Conservation (phyloP, 1,284 basidiomycete species). For the Gomphus sp. region DNA sequence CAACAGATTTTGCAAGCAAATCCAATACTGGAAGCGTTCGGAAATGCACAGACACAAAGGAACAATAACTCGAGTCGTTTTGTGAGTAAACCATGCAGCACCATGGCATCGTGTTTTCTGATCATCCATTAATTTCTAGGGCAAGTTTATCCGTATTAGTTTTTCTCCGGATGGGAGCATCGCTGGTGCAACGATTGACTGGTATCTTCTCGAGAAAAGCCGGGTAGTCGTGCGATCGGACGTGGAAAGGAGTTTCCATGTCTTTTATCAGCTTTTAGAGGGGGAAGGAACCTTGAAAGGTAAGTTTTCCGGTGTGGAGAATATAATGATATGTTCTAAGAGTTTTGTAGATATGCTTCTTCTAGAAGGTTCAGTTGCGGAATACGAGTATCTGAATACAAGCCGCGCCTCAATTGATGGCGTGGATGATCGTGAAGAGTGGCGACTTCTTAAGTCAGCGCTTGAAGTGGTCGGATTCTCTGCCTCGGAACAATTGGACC, state of each 20-base stretch:
- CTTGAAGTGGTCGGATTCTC: slow-evolving; percentile 86
- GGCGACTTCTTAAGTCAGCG: slow-evolving; percentile 72
- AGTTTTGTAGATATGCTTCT: slow-evolving; percentile 58
- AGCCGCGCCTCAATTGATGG: slow-evolving; percentile 90
- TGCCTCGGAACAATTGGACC: slow-evolving; percentile 76
- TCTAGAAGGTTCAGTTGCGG: slow-evolving; percentile 66
- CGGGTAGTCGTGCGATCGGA: slow-evolving; percentile 84
- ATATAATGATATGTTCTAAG: not conserved
- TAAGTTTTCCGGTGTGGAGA: slow-evolving; percentile 22
- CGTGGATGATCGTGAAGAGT: slow-evolving; percentile 88
- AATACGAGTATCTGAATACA: slow-evolving; percentile 90
- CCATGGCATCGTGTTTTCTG: slow-evolving; percentile 4
- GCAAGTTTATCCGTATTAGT: slow-evolving; percentile 96
- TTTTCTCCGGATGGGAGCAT: slow-evolving; percentile 94
- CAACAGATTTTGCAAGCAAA: slow-evolving; percentile 97
- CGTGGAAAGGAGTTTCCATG: slow-evolving; percentile 91
- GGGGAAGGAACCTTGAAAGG: slow-evolving; percentile 63
- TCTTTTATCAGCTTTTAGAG: slow-evolving; percentile 88
- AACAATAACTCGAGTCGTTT: slow-evolving; percentile 99
- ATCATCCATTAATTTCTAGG: slow-evolving; percentile 19
- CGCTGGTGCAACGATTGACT: slow-evolving; percentile 96
- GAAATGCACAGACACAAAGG: slow-evolving; percentile 96
- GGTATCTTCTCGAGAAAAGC: slow-evolving; percentile 98
- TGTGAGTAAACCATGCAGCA: slow-evolving; percentile 9
- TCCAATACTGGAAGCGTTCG: slow-evolving; percentile 96